These are phyloP conservation scores for Corymbia maculata DNA, from an alignment of 345 rosid species.

Conservation along the genomic window DNA sequence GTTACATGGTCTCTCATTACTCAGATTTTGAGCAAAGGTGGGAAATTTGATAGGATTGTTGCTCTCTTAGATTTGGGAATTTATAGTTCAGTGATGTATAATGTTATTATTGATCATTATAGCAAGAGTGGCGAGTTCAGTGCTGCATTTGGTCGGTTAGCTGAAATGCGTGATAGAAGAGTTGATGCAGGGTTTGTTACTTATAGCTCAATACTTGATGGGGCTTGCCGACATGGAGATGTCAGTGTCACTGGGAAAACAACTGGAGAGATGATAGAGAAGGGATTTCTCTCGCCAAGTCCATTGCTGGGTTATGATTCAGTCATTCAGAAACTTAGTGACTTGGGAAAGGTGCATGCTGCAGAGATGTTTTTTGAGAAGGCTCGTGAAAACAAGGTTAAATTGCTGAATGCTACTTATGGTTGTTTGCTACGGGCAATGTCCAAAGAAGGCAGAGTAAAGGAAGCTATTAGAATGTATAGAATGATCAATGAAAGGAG, in stretches of 20 bases:
- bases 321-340: conserved; percentile 43
- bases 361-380: conserved; percentile 43
- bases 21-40: conserved; percentile 32
- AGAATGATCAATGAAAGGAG: conserved; percentile 15
- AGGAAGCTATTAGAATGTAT: conserved; percentile 40
- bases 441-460: conserved; percentile 31
- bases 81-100: conserved; percentile 35
- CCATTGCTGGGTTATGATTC: conserved; percentile 8
- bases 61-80: conserved; percentile 37
- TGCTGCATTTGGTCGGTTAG: conserved; percentile 27
- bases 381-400: conserved; percentile 23
- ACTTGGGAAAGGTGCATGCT: conserved; percentile 44
- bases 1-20: conserved; percentile 44
- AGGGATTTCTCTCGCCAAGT: conserved; percentile 14
- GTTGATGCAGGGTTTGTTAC: conserved; percentile 31
- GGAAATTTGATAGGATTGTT: conserved; percentile 32
- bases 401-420: conserved; percentile 26
- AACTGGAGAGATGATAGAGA: conserved; percentile 28
- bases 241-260: conserved; percentile 31
- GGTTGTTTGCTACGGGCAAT: conserved; percentile 41
- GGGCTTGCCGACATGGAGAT: conserved; percentile 39
- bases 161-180: conserved; percentile 41
- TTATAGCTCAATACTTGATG: conserved; percentile 53
- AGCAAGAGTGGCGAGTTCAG: conserved; percentile 39
- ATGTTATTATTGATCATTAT: conserved; percentile 36